phyloP scores from a whole-genome alignment of 1,284 basidiomycete genomes.

The Rhodofomes roseus region DNA sequence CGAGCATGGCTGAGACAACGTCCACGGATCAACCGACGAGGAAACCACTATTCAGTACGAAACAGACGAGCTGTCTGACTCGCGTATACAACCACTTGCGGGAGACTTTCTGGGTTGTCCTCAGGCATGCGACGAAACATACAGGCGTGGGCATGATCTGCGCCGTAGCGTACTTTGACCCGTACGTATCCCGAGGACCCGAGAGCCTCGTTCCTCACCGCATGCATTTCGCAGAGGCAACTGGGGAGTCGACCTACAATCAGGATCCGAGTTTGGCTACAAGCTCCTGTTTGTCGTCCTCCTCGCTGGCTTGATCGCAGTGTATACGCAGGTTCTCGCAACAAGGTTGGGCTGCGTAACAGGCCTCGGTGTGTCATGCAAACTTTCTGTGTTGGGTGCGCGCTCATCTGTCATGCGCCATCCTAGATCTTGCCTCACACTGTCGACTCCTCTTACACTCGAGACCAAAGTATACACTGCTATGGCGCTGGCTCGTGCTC shows the following conservation, averaged over 20 bases:
- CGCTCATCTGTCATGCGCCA: slow-evolving; percentile 1
- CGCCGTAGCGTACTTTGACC: slow-evolving; percentile 53
- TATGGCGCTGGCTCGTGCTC: slow-evolving; percentile 63
- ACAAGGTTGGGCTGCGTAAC: slow-evolving; percentile 67
- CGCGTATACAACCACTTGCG: slow-evolving; percentile 28
- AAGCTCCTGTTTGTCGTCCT: slow-evolving; percentile 85
- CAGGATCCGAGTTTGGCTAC: slow-evolving; percentile 79
- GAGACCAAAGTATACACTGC: slow-evolving; percentile 54
- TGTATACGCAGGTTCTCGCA: slow-evolving; percentile 69
- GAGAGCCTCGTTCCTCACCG: background rate
- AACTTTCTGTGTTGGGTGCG: background rate
- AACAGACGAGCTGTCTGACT: slow-evolving; percentile 8
- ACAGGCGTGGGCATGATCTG: slow-evolving; percentile 48
- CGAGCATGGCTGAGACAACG: background rate
- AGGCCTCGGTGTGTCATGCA: slow-evolving; percentile 48
- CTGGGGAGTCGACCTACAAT: slow-evolving; percentile 77
- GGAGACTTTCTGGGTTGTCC: slow-evolving; percentile 16
- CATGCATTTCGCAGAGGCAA: slow-evolving; percentile 42
- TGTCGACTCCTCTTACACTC: slow-evolving; percentile 70
- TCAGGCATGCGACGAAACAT: slow-evolving; percentile 40
- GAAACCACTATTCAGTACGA: background rate
- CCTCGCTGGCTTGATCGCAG: slow-evolving; percentile 80
- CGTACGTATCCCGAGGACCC: slow-evolving; percentile 34
- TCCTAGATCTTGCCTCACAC: slow-evolving; percentile 65
- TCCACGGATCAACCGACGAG: background rate